phyloP scores from a whole-genome alignment of 352 stramenopile genomes.

The Phytopythium litorale region DNA sequence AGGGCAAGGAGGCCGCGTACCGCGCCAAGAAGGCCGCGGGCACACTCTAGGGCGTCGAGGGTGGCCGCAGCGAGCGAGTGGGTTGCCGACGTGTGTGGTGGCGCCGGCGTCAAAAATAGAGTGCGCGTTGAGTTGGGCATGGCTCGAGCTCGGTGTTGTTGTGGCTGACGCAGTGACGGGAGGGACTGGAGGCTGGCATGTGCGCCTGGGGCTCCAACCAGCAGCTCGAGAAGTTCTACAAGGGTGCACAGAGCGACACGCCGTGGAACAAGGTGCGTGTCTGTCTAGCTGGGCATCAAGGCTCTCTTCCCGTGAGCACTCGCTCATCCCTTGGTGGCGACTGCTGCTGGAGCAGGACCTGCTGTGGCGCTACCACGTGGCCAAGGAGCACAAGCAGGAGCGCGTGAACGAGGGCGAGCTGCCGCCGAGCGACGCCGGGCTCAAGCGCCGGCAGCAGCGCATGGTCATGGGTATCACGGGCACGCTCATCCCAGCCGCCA shows the following conservation, averaged over 20 bases:
- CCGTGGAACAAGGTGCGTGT: slow-evolving; percentile 44
- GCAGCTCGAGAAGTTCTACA: slow-evolving; percentile 51
- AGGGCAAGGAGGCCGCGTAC: slow-evolving; percentile 70
- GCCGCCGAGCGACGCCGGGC: slow-evolving; percentile 15
- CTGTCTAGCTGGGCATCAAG: no score
- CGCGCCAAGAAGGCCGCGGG: slow-evolving; percentile 46
- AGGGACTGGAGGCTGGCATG: not conserved
- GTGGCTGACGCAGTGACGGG: not conserved
- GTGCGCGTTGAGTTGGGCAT: not conserved
- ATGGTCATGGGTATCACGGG: slow-evolving; percentile 49
- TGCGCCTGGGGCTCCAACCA: slow-evolving; percentile 31
- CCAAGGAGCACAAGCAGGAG: slow-evolving; percentile 43
- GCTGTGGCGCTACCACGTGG: slow-evolving; percentile 45
- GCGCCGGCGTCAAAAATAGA: slow-evolving; percentile 2
- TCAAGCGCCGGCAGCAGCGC: slow-evolving; percentile 29
- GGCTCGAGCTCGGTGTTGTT: not conserved
- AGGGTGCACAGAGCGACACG: slow-evolving; percentile 44
- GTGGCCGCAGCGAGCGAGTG: no score
- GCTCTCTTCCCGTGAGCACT: no score
- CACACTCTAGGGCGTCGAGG: not conserved
- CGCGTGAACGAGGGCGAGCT: slow-evolving; percentile 35
- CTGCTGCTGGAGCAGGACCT: slow-evolving; percentile 17
- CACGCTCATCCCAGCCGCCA: slow-evolving; percentile 41
- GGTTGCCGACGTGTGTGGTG: not conserved
- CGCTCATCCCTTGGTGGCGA: no score